Conservation (phyloP, 768 basidiomycete genomes). For the Lactifluus volemus region DNA sequence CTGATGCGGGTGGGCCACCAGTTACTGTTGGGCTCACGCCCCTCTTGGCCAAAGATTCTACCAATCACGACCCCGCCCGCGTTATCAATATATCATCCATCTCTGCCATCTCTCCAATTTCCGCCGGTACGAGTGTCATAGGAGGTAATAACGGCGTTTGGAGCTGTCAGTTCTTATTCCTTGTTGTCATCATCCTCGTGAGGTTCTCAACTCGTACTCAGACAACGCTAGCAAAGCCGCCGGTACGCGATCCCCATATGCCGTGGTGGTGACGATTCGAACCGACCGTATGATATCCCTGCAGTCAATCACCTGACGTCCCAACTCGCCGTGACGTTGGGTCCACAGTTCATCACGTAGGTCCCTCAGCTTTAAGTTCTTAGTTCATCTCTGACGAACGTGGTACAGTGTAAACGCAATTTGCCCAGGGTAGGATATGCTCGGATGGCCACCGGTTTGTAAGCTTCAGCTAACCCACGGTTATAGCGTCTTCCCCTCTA, state of each 20-base stretch:
- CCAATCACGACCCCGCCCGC: slow-evolving; percentile 54
- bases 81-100: slow-evolving; percentile 81
- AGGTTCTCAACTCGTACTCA: slow-evolving; percentile 23
- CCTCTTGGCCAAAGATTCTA: slow-evolving; percentile 57
- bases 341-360: slow-evolving; percentile 52
- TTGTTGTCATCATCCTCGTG: neutral
- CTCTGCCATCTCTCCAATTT: slow-evolving; percentile 44
- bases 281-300: neutral
- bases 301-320: slow-evolving; percentile 70
- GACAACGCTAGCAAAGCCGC: slow-evolving; percentile 84
- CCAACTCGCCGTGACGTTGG: slow-evolving; percentile 58
- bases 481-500: slow-evolving; percentile 63
- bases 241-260: neutral
- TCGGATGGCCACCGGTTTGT: neutral
- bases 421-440: slow-evolving; percentile 53
- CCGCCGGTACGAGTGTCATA: slow-evolving; percentile 42
- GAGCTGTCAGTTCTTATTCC: slow-evolving; percentile 52
- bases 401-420: slow-evolving; percentile 68
- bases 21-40: slow-evolving; percentile 55
- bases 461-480: neutral
- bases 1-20: slow-evolving; percentile 26
- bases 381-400: neutral
- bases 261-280: neutral
- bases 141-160: slow-evolving; percentile 56
- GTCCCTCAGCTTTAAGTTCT: slow-evolving; percentile 23